Percentiles rank a stretch among this genome's conserved stretches.
Conservation (phyloP, 2,329 filamentous ascomycete genomes). For the Emmonsiellopsis sp. region DNA sequence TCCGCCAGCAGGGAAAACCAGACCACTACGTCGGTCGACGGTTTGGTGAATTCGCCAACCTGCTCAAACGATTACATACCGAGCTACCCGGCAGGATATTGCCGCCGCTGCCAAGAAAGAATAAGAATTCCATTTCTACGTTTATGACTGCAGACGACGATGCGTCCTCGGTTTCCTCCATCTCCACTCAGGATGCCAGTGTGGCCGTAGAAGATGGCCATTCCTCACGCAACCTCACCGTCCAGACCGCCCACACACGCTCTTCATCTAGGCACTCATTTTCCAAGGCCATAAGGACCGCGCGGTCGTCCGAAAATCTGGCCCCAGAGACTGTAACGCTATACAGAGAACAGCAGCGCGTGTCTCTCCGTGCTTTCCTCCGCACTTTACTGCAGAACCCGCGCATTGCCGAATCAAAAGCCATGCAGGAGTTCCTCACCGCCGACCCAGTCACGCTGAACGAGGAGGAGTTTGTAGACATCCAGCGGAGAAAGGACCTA, state of each 20-base stretch:
- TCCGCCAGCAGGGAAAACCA: conserved; percentile 65
- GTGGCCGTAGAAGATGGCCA: conserved; percentile 26
- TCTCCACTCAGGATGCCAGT: conserved; percentile 57
- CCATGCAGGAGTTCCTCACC: conserved; percentile 77
- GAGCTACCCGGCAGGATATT: conserved; percentile 89
- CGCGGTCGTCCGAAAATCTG: conserved; percentile 35
- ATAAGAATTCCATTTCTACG: conserved; percentile 65
- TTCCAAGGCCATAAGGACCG: conserved; percentile 19
- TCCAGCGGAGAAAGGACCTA: conserved; percentile 66
- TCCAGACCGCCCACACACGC: neutral
- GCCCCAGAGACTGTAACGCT: conserved; percentile 48
- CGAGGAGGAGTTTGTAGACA: conserved; percentile 77
- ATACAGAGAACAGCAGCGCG: conserved; percentile 80
- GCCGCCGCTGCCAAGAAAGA: conserved; percentile 81
- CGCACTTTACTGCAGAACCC: conserved; percentile 76
- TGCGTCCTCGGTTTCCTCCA: conserved; percentile 69
- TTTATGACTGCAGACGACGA: conserved; percentile 63
- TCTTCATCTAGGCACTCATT: conserved; percentile 18
- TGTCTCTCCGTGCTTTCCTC: conserved; percentile 86
- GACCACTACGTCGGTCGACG: conserved; percentile 75
- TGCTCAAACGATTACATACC: conserved; percentile 69
- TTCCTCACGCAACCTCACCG: conserved; percentile 24
- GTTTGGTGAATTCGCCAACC: conserved; percentile 76
- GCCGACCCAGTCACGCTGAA: conserved; percentile 62
- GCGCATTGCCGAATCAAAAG: conserved; percentile 70